Conservation (phyloP, 1,284 basidiomycete genomes). For the Ceratobasidium sp. region DNA sequence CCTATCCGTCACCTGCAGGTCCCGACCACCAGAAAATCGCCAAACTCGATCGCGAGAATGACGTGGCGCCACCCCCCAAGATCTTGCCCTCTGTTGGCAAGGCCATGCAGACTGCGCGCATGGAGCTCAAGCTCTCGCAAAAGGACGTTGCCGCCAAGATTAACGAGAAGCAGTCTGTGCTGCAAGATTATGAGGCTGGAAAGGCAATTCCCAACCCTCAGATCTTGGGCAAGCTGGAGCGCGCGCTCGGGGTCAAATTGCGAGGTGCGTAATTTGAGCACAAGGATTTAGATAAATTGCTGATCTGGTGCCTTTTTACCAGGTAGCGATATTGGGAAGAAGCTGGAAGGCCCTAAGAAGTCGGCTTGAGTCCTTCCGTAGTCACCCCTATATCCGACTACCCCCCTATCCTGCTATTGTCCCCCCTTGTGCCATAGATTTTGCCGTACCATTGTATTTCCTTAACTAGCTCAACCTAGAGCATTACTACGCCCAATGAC, state of each 20-base stretch:
- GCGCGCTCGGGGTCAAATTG: constrained; percentile 89
- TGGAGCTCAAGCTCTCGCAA: constrained; percentile 83
- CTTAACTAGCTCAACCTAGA: constrained; percentile 14
- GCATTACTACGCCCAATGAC: background rate
- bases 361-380: constrained; percentile 32
- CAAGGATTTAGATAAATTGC: constrained; percentile 21
- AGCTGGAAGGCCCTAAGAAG: constrained; percentile 79
- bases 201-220: constrained; percentile 91
- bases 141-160: constrained; percentile 95
- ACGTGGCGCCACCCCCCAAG: constrained; percentile 93
- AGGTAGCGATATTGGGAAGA: constrained; percentile 84
- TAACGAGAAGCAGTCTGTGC: constrained; percentile 88
- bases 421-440: constrained; percentile 8
- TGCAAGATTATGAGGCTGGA: constrained; percentile 91
- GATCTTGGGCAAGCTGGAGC: constrained; percentile 92
- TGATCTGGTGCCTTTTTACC: constrained; percentile 33
- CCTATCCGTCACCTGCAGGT: constrained; percentile 59
- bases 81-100: constrained; percentile 83
- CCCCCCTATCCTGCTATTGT: background rate
- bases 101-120: constrained; percentile 87
- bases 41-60: constrained; percentile 94
- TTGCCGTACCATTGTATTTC: constrained; percentile 16
- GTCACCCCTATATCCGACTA: constrained; percentile 25
- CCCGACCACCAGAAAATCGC: constrained; percentile 94
- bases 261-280: constrained; percentile 68